phyloP scores from a whole-genome alignment of 805 yeast genomes.

The Saccharomycopsis fibuligera region DNA sequence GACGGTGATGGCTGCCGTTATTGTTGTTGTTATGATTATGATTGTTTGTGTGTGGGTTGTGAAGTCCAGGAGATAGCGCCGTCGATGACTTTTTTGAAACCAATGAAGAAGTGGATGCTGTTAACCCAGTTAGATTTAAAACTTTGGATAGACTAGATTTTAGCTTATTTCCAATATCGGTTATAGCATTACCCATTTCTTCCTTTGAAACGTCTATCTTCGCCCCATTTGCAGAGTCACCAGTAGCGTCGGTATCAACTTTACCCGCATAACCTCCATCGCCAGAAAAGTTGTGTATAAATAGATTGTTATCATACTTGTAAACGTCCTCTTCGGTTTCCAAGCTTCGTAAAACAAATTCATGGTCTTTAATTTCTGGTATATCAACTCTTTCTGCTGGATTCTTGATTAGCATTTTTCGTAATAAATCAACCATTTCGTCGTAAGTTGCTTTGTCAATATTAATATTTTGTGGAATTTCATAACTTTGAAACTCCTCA shows the following conservation, averaged over 20 bases:
- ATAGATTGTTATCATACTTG: slow-evolving; percentile 25
- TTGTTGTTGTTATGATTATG: background rate
- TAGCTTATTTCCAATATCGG: slow-evolving; percentile 67
- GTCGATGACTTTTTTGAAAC: slow-evolving; percentile 4
- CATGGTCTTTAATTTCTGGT: slow-evolving; percentile 66
- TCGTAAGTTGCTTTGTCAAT: slow-evolving; percentile 38
- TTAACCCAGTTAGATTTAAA: slow-evolving; percentile 19
- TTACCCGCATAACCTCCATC: too few species aligned
- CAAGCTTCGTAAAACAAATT: slow-evolving; percentile 50
- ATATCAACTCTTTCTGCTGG: slow-evolving; percentile 65
- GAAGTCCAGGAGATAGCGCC: background rate
- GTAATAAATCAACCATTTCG: slow-evolving; percentile 49
- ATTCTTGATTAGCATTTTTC: slow-evolving; percentile 59
- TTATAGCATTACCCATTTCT: slow-evolving; percentile 71
- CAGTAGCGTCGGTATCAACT: slow-evolving; percentile 20
- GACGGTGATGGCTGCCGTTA: background rate
- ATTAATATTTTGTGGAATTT: slow-evolving; percentile 25
- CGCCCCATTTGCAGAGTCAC: slow-evolving; percentile 28
- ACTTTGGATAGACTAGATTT: slow-evolving; percentile 45
- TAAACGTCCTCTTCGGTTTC: slow-evolving; percentile 24
- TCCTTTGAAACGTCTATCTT: slow-evolving; percentile 56
- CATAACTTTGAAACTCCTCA: slow-evolving; percentile 24
- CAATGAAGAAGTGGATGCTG: background rate
- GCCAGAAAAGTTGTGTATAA: slow-evolving; percentile 24
- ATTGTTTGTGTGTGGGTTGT: background rate